phyloP scores from a whole-genome alignment of 345 rosid genomes.

The Clarkia xantiana region DNA sequence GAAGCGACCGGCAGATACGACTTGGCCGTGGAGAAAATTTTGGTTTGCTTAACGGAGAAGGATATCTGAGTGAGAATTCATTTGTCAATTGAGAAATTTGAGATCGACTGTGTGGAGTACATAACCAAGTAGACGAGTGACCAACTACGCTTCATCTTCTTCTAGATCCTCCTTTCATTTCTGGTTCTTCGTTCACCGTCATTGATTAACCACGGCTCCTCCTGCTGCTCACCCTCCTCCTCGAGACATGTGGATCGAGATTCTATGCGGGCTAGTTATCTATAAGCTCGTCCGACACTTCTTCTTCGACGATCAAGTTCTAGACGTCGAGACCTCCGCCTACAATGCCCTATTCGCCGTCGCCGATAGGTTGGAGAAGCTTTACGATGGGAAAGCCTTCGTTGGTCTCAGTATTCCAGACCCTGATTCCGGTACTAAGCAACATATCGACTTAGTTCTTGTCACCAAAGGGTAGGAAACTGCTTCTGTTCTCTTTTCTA shows the following conservation, averaged over 20 bases:
- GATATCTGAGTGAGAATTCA: no score
- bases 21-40: no score
- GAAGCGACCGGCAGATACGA: no score
- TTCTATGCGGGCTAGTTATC: conserved; percentile 52
- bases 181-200: no score
- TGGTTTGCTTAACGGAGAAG: no score
- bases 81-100: no score
- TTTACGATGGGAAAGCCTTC: conserved; percentile 67
- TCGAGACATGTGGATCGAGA: conserved; percentile 58
- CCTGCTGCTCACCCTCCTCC: not conserved
- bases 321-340: conserved; percentile 50
- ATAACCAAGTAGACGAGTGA: no score
- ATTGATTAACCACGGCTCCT: not conserved
- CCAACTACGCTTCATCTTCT: no score
- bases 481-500: no score
- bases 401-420: conserved; percentile 89
- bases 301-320: conserved; percentile 38
- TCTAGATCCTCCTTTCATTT: no score
- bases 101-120: no score
- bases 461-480: conserved; percentile 40
- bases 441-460: conserved; percentile 57
- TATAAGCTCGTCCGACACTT: conserved; percentile 36
- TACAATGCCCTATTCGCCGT: conserved; percentile 60
- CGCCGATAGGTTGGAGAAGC: conserved; percentile 48
- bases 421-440: conserved; percentile 61